Percentiles rank a stretch among this genome's conserved stretches.
phyloP scores from a whole-genome alignment of 2,329 filamentous ascomycete species.

The Cladosporium sp. region DNA sequence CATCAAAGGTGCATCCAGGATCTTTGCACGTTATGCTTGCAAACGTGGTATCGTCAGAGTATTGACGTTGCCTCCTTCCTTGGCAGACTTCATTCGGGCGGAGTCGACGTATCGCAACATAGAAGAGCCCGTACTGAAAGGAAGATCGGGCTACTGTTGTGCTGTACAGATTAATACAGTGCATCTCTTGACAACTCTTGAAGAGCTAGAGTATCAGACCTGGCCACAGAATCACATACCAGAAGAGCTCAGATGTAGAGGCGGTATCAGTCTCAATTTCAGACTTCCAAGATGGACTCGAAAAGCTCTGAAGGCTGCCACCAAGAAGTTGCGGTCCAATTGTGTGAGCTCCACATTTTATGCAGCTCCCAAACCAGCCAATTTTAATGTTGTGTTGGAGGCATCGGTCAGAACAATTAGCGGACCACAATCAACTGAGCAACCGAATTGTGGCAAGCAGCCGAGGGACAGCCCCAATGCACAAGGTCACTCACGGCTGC shows the following conservation, averaged over 20 bases:
- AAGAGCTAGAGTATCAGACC: background rate
- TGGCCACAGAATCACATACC: constrained; percentile 1
- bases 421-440: background rate
- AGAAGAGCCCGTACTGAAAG: constrained; percentile 6
- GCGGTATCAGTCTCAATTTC: background rate
- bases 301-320: background rate
- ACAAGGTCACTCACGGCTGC: background rate
- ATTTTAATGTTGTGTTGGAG: background rate
- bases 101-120: background rate
- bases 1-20: constrained; percentile 1
- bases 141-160: background rate
- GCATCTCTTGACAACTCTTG: background rate
- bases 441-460: background rate
- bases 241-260: background rate
- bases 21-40: constrained; percentile 2
- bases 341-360: background rate
- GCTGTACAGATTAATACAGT: background rate
- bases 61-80: background rate
- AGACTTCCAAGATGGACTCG: background rate
- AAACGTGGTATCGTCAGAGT: constrained; percentile 4
- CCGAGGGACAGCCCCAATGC: background rate
- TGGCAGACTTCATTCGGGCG: background rate
- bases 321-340: background rate
- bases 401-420: background rate
- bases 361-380: background rate